These are phyloP conservation scores for Hypoxylon lenormandii DNA, from an alignment of 495 filamentous ascomycete species.

Conservation along the genomic window DNA sequence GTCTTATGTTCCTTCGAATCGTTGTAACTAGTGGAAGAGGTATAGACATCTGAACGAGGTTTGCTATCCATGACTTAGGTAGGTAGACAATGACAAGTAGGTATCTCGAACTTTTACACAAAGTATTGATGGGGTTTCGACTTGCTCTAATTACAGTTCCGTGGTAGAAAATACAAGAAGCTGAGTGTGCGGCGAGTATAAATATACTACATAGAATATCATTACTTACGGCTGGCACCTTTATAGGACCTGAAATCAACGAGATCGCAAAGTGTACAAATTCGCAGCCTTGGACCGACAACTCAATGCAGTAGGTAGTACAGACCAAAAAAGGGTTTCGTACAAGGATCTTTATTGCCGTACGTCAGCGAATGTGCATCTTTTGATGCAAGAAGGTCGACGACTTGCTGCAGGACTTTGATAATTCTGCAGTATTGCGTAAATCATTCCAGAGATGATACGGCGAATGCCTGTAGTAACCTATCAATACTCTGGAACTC, in stretches of 20 bases:
- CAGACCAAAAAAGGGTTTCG: constrained; percentile 9
- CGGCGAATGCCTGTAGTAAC: background rate
- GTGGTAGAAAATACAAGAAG: background rate
- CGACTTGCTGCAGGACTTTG: constrained; percentile 15
- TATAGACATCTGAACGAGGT: constrained; percentile 13
- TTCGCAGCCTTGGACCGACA: constrained; percentile 12
- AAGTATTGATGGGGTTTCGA: background rate
- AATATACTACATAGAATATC: background rate
- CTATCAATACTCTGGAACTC: background rate
- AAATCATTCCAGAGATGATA: constrained; percentile 29
- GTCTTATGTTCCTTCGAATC: constrained; percentile 11
- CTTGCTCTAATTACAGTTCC: background rate
- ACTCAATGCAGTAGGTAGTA: constrained; percentile 33
- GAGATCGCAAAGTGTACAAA: background rate
- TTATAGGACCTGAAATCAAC: background rate
- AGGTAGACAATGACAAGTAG: background rate
- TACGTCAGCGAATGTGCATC: constrained; percentile 39
- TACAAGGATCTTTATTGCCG: constrained; percentile 29
- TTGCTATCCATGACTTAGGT: constrained; percentile 31
- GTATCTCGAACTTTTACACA: background rate
- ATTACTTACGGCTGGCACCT: background rate
- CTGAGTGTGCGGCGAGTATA: background rate
- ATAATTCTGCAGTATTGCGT: constrained; percentile 32
- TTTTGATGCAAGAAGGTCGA: constrained; percentile 4
- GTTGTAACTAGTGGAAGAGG: background rate